Evolutionary conservation across 2,329 filamentous ascomycete genomes (phyloP).

Genomic region (Fusarium tricinctum): DNA sequence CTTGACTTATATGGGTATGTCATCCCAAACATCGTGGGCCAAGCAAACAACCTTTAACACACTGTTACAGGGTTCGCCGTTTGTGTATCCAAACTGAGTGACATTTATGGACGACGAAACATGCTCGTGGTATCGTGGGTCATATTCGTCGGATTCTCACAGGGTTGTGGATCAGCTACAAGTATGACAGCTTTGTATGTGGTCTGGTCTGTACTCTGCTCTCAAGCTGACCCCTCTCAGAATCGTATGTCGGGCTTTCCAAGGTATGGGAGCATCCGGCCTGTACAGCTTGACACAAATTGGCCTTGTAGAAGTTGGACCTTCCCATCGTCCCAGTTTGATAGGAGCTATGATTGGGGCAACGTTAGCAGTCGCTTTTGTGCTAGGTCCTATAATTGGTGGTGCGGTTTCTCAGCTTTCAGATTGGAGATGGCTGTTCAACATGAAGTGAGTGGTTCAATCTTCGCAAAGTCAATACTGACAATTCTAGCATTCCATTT

Average conservation of each 20-base stretch:
- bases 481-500: constrained; percentile 62
- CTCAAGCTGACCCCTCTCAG: constrained; percentile 54
- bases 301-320: constrained; percentile 69
- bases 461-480: constrained; percentile 8
- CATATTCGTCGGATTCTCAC: constrained; percentile 68
- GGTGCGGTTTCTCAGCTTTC: constrained; percentile 67
- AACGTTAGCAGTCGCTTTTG: constrained; percentile 69
- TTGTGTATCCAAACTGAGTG: constrained; percentile 70
- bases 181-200: constrained; percentile 67
- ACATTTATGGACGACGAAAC: constrained; percentile 69
- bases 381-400: constrained; percentile 71
- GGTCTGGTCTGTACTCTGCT: constrained; percentile 6
- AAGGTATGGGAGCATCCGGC: constrained; percentile 72
- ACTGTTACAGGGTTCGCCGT: constrained; percentile 65
- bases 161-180: constrained; percentile 65
- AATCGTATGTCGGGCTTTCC: constrained; percentile 70
- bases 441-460: constrained; percentile 66
- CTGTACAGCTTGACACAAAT: constrained; percentile 73
- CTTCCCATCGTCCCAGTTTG: constrained; percentile 64
- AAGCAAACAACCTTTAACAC: constrained; percentile 27
- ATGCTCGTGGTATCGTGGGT: constrained; percentile 66
- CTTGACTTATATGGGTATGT: constrained; percentile 68
- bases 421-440: constrained; percentile 72
- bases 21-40: background rate
- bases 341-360: constrained; percentile 69